Base-by-base conservation (phyloP, 2,329 filamentous ascomycete species). In the Pyrenophora tritici-repentis region DNA sequence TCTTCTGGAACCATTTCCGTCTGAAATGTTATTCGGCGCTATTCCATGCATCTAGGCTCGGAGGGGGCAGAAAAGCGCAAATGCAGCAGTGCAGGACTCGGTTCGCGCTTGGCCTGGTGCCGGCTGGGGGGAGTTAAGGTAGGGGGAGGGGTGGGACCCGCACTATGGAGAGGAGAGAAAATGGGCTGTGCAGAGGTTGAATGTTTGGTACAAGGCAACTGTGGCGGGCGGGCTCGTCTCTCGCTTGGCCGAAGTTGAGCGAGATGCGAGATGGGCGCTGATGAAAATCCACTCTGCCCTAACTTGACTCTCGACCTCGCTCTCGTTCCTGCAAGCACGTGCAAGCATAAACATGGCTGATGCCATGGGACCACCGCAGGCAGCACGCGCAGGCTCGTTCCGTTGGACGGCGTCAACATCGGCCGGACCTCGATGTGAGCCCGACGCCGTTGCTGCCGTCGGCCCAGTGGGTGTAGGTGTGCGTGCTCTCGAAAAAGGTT, bases 1-100 rank as follows among this genome's bases (percentile, higher is more conserved):
- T 44, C 41, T 48, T 45, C 50, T 53, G 45, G 50, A 53, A 53
- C 46, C 41, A 41, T 44, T 49, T 29, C 41, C 37, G 32, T 44
- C 32, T 44, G 46, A 42, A 50, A 45, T 44, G 12, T 42, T 50
- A 42, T 26, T 53, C 20, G 18, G 35, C 46, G 37, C 50, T 44
- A 44, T 29, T 29, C 5, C 18, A 9, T 29, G 26, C 26, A 26
- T 29, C 26, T 29, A 29, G 9, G 26, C 26, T 29, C 26, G 26
- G 26, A 29, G 26, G 8, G 9, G 26, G 26, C 9, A 29, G 26
- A 29, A 29, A 12, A 12, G 26, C 26, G 26, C 26, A 29, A 29
- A 6, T 29, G 34, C 14, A 32, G 20, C 20, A 18, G 32, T 24
- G 33, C 37, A 35, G 16, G 36, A 43, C 39, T 42, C 38, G 35